Evolutionary conservation across 2,329 filamentous ascomycete species (phyloP).

Genomic region (Nothophaeocryptopus gaeumannii): DNA sequence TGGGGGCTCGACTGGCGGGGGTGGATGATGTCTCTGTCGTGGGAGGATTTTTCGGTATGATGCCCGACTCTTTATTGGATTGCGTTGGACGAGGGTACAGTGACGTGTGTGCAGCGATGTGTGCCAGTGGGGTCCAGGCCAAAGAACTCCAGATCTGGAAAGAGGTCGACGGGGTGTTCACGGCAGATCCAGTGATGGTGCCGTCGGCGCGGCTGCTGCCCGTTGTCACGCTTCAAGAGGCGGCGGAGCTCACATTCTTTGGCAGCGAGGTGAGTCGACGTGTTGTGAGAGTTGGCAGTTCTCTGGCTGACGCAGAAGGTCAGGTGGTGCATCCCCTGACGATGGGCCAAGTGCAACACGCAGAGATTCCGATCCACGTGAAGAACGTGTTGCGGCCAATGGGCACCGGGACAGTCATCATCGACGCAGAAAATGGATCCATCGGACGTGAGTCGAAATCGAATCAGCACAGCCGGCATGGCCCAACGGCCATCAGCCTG

Average conservation of each 20-base stretch:
- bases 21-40: neutral
- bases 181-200: neutral
- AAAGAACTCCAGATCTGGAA: constrained; percentile 1
- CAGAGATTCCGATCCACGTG: neutral
- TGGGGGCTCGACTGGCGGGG: neutral
- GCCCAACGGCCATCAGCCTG: too few species aligned
- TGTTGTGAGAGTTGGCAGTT: neutral
- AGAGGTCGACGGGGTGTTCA: neutral
- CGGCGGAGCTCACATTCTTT: neutral
- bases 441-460: too few species aligned
- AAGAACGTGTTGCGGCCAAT: neutral
- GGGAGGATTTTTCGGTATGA: neutral
- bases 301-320: neutral
- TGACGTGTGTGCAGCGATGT: neutral
- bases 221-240: neutral
- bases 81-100: constrained; percentile 1
- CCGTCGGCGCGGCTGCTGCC: neutral
- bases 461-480: too few species aligned
- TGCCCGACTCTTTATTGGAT: neutral
- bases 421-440: too few species aligned
- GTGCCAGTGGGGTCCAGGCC: neutral
- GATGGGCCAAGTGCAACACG: neutral
- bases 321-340: neutral
- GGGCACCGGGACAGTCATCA: neutral
- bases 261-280: neutral